These are phyloP conservation scores for Colletotrichum sp. DNA, from an alignment of 2,329 filamentous ascomycete species.

Conservation along the genomic window DNA sequence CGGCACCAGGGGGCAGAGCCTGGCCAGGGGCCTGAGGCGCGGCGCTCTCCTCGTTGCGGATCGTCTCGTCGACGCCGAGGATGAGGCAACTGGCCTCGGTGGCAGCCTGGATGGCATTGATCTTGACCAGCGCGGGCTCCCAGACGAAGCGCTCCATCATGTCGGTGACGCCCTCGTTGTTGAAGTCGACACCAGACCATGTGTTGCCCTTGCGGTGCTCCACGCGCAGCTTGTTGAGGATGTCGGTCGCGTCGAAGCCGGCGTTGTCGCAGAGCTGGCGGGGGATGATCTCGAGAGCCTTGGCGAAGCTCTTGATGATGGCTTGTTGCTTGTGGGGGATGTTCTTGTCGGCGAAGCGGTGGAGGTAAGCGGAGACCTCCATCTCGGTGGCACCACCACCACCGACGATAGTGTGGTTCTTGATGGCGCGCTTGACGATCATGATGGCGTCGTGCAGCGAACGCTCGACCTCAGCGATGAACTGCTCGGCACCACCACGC, in stretches of 20 bases:
- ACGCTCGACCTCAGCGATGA: conserved; percentile 97
- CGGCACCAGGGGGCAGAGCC: conserved; percentile 79
- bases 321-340: conserved; percentile 94
- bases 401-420: conserved; percentile 92
- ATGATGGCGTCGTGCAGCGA: conserved; percentile 99
- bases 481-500: conserved; percentile 96
- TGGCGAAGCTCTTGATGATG: conserved; percentile 97
- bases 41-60: conserved; percentile 94
- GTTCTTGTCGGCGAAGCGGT: conserved; percentile 90
- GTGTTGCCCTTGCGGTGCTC: conserved; percentile 92
- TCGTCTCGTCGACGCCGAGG: conserved; percentile 95
- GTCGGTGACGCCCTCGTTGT: conserved; percentile 88
- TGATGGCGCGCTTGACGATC: conserved; percentile 98
- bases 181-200: conserved; percentile 97
- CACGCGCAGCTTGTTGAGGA: conserved; percentile 93
- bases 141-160: conserved; percentile 97
- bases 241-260: conserved; percentile 97
- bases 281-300: conserved; percentile 95
- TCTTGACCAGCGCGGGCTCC: conserved; percentile 95
- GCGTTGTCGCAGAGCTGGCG: conserved; percentile 98
- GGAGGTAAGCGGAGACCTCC: conserved; percentile 93
- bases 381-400: conserved; percentile 96
- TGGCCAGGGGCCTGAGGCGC: conserved; percentile 81
- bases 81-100: conserved; percentile 96
- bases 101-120: conserved; percentile 95